Evolutionary conservation across 805 yeast species (phyloP), one percentile per base, ranked within the genome.

Genomic region (Ogataea dorogensis): DNA sequence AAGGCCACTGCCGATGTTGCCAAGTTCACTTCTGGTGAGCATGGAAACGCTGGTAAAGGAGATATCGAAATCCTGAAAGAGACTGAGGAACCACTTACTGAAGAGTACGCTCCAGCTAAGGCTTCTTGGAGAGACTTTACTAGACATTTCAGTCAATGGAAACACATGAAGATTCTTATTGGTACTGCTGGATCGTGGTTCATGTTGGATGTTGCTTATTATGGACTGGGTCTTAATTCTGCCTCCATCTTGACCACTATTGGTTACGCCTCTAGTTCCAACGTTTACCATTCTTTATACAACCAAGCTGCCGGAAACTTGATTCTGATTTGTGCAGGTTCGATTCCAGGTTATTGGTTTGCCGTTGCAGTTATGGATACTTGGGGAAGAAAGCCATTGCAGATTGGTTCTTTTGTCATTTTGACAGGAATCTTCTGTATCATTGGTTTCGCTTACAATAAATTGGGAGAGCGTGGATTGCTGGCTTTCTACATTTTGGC

Each of bases 181-280:
- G 96, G 95, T 65, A 85, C 96, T 53, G 94, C 95, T 47, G 86
- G 85, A 64, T 79, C 88, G 17, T 87, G 96, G 96, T 86, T 86
- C 68, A 70, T 78, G 70, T 72, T 87, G 64, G 96, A 87, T 71
- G 81, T 87, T 63, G 95, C 95, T 29, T 86, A 73, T 69, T 87
- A 87, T 58, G 96, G 96, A 67, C 71, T 87, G 58, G 81, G 86
- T 64, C 75, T 87, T 57, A 87, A 87, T 71, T 68, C 89, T 56
- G 81, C 95, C 24, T 67, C 74, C 41, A 87, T 87, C 53, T 76
- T 87, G 63, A 71, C 78, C 55, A 77, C 94, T 23, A 87, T 87
- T 61, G 95, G 95, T 57, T 87, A 73, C 62, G 88, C 95, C 33
- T 74, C 82, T 26, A 73, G 79, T 20, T 59, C 66, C 15, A 84